Evolutionary conservation across 345 rosid species (phyloP), one percentile per base, ranked within the genome.

Genomic region (Acer negundo): DNA sequence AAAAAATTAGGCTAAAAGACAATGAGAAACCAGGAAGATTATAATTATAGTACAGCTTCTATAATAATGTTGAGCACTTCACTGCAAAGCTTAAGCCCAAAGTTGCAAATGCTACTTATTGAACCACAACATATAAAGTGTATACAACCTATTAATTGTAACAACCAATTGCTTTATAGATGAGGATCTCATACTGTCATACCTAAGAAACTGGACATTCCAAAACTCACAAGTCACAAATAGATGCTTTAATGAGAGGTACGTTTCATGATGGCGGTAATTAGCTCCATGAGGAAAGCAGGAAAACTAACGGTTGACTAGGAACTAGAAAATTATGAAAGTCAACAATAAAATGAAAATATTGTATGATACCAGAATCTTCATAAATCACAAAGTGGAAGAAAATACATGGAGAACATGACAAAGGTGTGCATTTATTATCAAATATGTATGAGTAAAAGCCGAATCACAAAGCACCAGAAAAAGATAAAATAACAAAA

Each of bases 401-500:
- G 20, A 5, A 15, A 17, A 67, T 67, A 67, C 26, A 67, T 67
- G 10, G 13, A 42, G 49, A 67, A 35, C 24, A 40, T 72, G 38
- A 58, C 46, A 23, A 9, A 42, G 47, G 38, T 53, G 47, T 13
- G 17, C 42, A 22, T 23, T 59, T 62, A 73, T 24, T 8, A 56
- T 64, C 51, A 71, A 56, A 17, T n/a, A 22, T 17, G 28, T 17
- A 69, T 46, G 68, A 44, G 70, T 49, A 26, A 23, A 69, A 78
- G 16, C 24, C 35, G 6, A n/a, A 58, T 15, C 68, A 67, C 16
- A 10, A 69, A 49, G 53, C 24, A 76, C 62, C 73, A 73, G 17
- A 46, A 75, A 65, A 59, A 23, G 79, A 19, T 6, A 82, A 51
- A 56, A 70, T 24, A 63, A 26, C 72, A 71, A 62, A 28, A 82